These are phyloP conservation scores for Larix kaempferi DNA, from an alignment of 75 land plant genomes.

Conservation along the genomic window DNA sequence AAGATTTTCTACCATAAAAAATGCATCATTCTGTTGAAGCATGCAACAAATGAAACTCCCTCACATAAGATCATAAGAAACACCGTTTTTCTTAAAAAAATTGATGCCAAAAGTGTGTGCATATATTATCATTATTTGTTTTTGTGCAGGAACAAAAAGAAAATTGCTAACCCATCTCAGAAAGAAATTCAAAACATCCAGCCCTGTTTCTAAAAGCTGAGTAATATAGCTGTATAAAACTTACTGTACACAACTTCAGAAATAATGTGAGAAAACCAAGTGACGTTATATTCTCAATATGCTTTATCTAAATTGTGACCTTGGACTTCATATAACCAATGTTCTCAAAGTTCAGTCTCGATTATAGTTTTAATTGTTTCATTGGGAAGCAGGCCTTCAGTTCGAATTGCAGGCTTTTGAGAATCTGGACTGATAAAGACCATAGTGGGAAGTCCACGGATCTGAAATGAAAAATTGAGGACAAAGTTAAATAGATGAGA, in stretches of 20 bases:
- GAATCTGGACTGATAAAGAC: conserved; percentile 79
- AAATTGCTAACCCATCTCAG: neutral
- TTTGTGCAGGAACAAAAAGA: neutral
- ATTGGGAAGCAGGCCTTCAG: conserved; percentile 86
- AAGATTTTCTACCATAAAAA: neutral
- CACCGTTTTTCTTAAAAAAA: neutral
- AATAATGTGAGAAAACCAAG: neutral
- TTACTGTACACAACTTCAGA: neutral
- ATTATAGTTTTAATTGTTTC: conserved; percentile 84
- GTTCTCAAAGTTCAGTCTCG: conserved; percentile 70
- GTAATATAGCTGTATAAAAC: neutral
- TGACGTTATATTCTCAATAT: neutral
- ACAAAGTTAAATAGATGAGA: neutral
- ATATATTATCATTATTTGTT: neutral
- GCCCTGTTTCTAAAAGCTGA: neutral
- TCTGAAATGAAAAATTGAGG: conserved; percentile 31
- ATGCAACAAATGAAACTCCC: neutral
- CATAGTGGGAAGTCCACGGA: conserved; percentile 90
- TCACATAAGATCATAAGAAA: neutral
- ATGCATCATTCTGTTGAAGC: neutral
- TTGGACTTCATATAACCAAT: neutral
- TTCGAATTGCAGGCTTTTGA: conserved; percentile 76
- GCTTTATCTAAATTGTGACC: neutral
- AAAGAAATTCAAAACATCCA: conserved; percentile 1
- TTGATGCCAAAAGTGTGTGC: neutral